These are phyloP conservation scores for Mycena epipterygia DNA, from an alignment of 768 basidiomycete genomes.

Conservation along the genomic window DNA sequence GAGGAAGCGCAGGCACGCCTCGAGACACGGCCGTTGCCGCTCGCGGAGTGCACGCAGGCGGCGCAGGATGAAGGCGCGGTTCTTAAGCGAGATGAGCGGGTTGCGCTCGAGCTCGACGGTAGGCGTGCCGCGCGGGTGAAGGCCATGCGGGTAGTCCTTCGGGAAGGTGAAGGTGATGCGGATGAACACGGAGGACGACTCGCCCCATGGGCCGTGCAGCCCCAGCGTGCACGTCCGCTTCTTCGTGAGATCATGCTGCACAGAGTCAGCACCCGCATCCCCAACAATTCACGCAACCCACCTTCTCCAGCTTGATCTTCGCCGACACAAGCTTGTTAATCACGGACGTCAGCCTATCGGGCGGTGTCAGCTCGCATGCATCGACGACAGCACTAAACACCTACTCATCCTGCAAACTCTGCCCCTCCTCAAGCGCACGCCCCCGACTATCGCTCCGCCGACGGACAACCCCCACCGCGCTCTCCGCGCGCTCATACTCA, in stretches of 20 bases:
- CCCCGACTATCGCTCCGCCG: conserved; percentile 60
- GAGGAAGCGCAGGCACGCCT: conserved; percentile 86
- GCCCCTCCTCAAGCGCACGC: conserved; percentile 50
- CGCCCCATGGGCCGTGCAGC: conserved; percentile 93
- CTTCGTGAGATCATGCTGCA: conserved; percentile 77
- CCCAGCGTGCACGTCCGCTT: conserved; percentile 87
- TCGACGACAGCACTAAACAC: conserved; percentile 40
- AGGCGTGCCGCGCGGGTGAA: conserved; percentile 75
- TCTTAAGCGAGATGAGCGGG: conserved; percentile 82
- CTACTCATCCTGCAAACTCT: conserved; percentile 79
- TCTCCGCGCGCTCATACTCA: conserved; percentile 55
- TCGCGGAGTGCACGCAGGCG: conserved; percentile 81
- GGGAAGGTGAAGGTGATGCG: conserved; percentile 94
- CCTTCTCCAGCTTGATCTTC: conserved; percentile 91
- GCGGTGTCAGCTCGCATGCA: conserved; percentile 1
- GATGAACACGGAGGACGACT: conserved; percentile 84
- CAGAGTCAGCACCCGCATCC: conserved; percentile 10
- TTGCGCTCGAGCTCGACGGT: conserved; percentile 87
- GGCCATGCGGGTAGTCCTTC: conserved; percentile 77
- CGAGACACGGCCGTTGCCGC: conserved; percentile 84
- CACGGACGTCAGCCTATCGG: conserved; percentile 78
- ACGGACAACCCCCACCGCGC: conserved; percentile 15
- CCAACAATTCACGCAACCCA: conserved; percentile 42
- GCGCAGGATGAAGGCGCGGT: conserved; percentile 83
- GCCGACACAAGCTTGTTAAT: conserved; percentile 73